A percentile compares a stretch with the other conserved stretches of the same genome.
Evolutionary conservation across 495 filamentous ascomycete genomes (phyloP).

Genomic region (Tuber umbilicatum): DNA sequence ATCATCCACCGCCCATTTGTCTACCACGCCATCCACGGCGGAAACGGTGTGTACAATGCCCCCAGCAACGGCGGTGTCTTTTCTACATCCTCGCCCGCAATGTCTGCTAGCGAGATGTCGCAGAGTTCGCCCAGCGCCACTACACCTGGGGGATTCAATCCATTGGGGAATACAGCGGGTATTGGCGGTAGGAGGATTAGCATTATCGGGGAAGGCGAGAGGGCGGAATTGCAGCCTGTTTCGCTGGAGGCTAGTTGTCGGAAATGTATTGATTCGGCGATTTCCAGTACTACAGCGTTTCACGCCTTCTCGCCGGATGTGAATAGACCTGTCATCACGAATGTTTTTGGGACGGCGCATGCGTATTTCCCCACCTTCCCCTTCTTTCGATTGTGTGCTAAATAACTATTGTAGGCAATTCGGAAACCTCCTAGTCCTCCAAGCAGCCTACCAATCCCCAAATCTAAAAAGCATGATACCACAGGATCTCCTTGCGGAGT

Average conservation of each 20-base stretch:
- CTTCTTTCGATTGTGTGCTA: constrained; percentile 1
- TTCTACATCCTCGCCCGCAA: constrained; percentile 43
- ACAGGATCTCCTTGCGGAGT: constrained; percentile 20
- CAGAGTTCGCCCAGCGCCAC: constrained; percentile 31
- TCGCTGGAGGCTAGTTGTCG: constrained; percentile 46
- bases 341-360: constrained; percentile 91
- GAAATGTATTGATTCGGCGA: constrained; percentile 63
- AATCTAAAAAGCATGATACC: constrained; percentile 30
- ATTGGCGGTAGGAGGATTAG: constrained; percentile 17
- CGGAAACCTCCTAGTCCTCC: constrained; percentile 84
- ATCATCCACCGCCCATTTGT: constrained; percentile 84
- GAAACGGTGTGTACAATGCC: constrained; percentile 31
- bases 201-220: constrained; percentile 15
- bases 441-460: constrained; percentile 57
- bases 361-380: constrained; percentile 56
- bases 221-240: constrained; percentile 22
- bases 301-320: constrained; percentile 55
- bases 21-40: constrained; percentile 56
- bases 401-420: constrained; percentile 64
- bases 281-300: constrained; percentile 80
- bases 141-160: constrained; percentile 16
- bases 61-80: constrained; percentile 31
- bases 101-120: constrained; percentile 41
- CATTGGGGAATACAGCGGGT: constrained; percentile 22
- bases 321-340: constrained; percentile 75